Evolutionary conservation across 352 stramenopile species (phyloP), one percentile per base, ranked within the genome.

Genomic region (Phytophthora crassamura): DNA sequence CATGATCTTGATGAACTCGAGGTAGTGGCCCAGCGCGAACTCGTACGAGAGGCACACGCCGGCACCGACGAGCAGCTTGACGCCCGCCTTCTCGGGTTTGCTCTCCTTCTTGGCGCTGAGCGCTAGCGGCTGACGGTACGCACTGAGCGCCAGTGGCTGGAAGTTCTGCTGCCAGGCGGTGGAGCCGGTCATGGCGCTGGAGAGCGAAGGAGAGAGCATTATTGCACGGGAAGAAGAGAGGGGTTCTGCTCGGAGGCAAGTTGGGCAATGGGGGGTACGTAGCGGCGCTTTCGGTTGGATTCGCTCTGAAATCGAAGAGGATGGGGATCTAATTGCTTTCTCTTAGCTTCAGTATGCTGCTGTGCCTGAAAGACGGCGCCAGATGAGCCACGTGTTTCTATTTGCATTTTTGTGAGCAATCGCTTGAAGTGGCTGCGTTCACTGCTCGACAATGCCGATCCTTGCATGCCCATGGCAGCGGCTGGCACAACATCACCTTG

Each of bases 1-100:
- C 74, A 94, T 90, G 79, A 98, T 96, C 77, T 98, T 98, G 60
- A 97, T 79, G 77, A 98, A 98, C 71, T 98, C 94, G 28, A 98
- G 69, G 73, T 91, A 94, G 79, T 98, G 93, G 33, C 93, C 93
- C 12, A 93, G 57, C 20, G 83, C 83, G 45, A 93, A 77, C 78
- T 98, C 94, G 69, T 96, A 98, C 16, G 82, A 67, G 59, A 97
- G 73, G 38, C 90, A 93, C 14, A 98, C 91, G 22, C 81, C 78
- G 15, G 86, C 86, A 30, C 86, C 87, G 51, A 97, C 89, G 25
- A 97, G 61, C 40, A 97, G 73, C 82, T 97, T 96, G 38, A 89
- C 66, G 5, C 72, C 75, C 1, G 88, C 85, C 28, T 78, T 84
- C 54, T 95, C 84, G 12, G 62, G 55, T 43, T 69, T 67, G 51